Percentiles rank a stretch among this genome's conserved stretches.
These are phyloP conservation scores for Podospora appendiculata DNA, from an alignment of 495 filamentous ascomycete species.

Conservation along the genomic window DNA sequence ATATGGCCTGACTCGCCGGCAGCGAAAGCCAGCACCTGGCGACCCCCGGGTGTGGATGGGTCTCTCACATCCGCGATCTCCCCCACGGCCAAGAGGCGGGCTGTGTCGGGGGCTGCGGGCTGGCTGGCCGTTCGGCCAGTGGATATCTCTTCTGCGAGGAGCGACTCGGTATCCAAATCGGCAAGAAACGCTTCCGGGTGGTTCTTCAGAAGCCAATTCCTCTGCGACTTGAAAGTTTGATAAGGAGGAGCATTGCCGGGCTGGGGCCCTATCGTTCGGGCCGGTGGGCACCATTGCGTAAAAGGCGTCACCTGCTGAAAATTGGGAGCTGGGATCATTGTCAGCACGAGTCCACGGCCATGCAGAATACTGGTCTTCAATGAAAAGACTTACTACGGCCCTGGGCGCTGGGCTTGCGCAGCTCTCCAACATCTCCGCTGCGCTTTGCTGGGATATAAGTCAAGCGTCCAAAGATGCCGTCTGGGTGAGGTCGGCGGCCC, in stretches of 20 bases:
- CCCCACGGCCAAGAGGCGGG: slow-evolving; percentile 26
- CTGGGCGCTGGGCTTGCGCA: slow-evolving; percentile 12
- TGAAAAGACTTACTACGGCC: slow-evolving; percentile 12
- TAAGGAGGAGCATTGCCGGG: neutral
- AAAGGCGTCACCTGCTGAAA: slow-evolving; percentile 33
- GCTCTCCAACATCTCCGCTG: slow-evolving; percentile 7
- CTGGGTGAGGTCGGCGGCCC: slow-evolving; percentile 3
- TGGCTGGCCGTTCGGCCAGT: neutral
- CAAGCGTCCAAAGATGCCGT: slow-evolving; percentile 19
- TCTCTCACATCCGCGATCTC: slow-evolving; percentile 28
- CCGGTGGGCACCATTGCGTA: slow-evolving; percentile 25
- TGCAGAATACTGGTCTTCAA: neutral
- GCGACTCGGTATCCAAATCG: slow-evolving; percentile 17
- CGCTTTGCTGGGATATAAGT: slow-evolving; percentile 15
- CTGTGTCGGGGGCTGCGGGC: neutral
- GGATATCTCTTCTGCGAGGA: slow-evolving; percentile 20
- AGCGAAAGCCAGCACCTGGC: slow-evolving; percentile 37
- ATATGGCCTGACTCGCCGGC: slow-evolving; percentile 44
- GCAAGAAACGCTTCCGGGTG: slow-evolving; percentile 31
- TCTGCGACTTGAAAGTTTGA: slow-evolving; percentile 17
- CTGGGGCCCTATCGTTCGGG: neutral
- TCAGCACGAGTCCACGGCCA: slow-evolving; percentile 7
- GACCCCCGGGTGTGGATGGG: slow-evolving; percentile 6
- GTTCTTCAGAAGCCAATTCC: slow-evolving; percentile 27
- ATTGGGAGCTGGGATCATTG: slow-evolving; percentile 21